Conservation (phyloP, 768 basidiomycete genomes). For the Candolleomyces eurysporus region DNA sequence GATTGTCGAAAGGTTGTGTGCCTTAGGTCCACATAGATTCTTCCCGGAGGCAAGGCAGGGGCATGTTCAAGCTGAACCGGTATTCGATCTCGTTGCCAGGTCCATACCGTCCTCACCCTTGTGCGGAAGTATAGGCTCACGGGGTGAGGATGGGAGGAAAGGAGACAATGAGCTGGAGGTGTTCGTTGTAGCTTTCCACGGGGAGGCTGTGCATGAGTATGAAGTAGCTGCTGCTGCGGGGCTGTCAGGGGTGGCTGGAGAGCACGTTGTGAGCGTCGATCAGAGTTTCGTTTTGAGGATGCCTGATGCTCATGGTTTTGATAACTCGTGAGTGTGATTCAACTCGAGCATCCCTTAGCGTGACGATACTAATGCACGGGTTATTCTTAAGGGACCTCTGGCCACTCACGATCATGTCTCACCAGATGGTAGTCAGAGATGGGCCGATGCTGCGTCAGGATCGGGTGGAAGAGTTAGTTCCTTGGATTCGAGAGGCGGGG, state of each 20-base stretch:
- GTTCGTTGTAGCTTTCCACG: background rate
- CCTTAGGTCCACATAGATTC: background rate
- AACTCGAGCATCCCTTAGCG: background rate
- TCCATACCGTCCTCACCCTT: background rate
- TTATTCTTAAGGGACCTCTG: background rate
- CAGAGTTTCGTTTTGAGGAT: slow-evolving; percentile 6
- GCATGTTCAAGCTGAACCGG: background rate
- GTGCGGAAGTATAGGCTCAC: background rate
- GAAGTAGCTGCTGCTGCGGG: background rate
- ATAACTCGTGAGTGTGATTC: background rate
- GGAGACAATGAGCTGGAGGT: background rate
- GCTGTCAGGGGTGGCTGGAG: background rate
- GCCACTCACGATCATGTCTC: slow-evolving; percentile 3
- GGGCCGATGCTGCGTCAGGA: background rate
- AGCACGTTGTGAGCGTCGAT: slow-evolving; percentile 7
- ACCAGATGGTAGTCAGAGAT: slow-evolving; percentile 11
- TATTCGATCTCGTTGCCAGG: too few species aligned
- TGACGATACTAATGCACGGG: background rate
- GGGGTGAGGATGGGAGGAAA: background rate
- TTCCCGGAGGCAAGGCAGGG: background rate
- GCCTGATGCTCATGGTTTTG: background rate
- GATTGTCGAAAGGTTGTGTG: background rate
- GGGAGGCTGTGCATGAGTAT: slow-evolving; percentile 1
- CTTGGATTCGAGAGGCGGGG: background rate
- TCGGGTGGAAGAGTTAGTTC: background rate